These are phyloP conservation scores for Cyclocybe cylindracea DNA, from an alignment of 768 basidiomycete species.

Conservation along the genomic window DNA sequence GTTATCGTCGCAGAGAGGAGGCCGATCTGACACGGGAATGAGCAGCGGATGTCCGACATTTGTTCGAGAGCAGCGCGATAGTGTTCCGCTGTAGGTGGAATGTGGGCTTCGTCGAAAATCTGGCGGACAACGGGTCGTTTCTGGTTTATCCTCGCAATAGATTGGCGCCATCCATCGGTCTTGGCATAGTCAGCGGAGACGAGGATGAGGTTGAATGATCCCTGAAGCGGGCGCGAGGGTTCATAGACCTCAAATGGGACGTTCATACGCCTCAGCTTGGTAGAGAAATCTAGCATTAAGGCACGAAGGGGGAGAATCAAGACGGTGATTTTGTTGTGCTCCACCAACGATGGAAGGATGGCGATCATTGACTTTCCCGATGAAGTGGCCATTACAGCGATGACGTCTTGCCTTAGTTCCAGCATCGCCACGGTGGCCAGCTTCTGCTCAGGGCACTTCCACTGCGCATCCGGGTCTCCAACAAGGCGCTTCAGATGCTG, in stretches of 20 bases:
- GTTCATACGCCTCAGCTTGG: neutral
- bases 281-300: constrained; percentile 23
- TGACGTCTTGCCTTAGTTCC: constrained; percentile 15
- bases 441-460: constrained; percentile 16
- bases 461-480: constrained; percentile 6
- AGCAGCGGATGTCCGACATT: constrained; percentile 11
- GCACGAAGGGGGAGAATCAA: constrained; percentile 21
- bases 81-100: constrained; percentile 2
- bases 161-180: too few species aligned
- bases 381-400: constrained; percentile 22
- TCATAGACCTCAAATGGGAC: neutral
- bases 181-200: too few species aligned
- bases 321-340: constrained; percentile 9
- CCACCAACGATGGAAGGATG: constrained; percentile 19
- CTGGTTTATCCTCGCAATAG: too few species aligned
- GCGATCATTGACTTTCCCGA: constrained; percentile 27
- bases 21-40: constrained; percentile 12
- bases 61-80: constrained; percentile 11
- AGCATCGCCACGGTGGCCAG: constrained; percentile 14
- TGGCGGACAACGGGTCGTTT: constrained; percentile 4
- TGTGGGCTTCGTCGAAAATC: constrained; percentile 26
- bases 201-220: too few species aligned
- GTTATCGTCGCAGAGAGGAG: constrained; percentile 22
- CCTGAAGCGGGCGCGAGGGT: too few species aligned
- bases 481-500: neutral